Percentiles rank a stretch among this genome's conserved stretches.
Evolutionary conservation across 257 asterid species (phyloP).

Genomic region (Plantago ovata): DNA sequence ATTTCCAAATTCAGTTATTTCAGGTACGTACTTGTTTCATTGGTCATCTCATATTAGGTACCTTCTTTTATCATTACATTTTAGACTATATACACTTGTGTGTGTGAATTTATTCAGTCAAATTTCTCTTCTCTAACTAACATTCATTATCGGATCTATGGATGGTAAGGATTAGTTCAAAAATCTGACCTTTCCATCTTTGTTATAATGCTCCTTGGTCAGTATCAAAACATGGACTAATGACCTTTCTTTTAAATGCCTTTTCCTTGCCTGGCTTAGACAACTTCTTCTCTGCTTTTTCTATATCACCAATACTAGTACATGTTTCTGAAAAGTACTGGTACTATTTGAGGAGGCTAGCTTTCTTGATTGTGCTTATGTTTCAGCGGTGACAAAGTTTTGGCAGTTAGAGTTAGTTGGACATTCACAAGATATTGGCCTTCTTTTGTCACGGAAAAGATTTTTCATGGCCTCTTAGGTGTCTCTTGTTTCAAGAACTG

Average conservation of each 20-base stretch:
- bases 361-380: conserved; percentile 18
- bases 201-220: conserved; percentile 14
- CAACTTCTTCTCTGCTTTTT: conserved; percentile 16
- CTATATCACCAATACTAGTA: conserved; percentile 16
- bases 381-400: conserved; percentile 20
- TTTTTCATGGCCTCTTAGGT: conserved; percentile 17
- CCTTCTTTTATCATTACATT: too few species aligned
- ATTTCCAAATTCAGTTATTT: too few species aligned
- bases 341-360: neutral
- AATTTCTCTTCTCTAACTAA: too few species aligned
- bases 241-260: conserved; percentile 22
- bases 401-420: conserved; percentile 51
- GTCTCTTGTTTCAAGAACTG: conserved; percentile 40
- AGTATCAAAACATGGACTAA: conserved; percentile 34
- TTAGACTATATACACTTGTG: too few species aligned
- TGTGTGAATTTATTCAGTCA: too few species aligned
- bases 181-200: conserved; percentile 10
- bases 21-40: too few species aligned
- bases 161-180: conserved; percentile 6
- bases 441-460: conserved; percentile 51
- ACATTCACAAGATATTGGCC: conserved; percentile 51
- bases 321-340: neutral
- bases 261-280: conserved; percentile 21
- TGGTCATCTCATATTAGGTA: too few species aligned
- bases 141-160: too few species aligned